Conservation (phyloP, 169 alveolate species). For the Plasmodium reichenowi region DNA sequence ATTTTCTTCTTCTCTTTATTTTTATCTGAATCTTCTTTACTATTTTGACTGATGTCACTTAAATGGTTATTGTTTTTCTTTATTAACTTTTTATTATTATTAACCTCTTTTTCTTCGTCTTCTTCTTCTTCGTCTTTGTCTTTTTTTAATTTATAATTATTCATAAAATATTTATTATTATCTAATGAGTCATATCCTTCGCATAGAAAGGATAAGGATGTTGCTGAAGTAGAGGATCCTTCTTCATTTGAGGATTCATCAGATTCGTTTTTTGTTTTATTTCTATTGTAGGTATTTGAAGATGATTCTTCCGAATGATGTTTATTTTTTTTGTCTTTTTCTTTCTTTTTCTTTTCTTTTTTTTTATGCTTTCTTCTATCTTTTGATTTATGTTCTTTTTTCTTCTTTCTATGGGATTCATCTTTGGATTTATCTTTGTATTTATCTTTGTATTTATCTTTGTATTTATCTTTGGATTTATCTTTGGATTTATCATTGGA, state of each 20-base stretch:
- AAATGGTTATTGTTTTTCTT: too few relatives aligned
- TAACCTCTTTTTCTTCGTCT: neutral
- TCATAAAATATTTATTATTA: neutral
- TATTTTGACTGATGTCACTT: too few relatives aligned
- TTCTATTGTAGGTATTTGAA: neutral
- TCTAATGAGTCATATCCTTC: conserved; percentile 57
- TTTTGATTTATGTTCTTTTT: conserved; percentile 14
- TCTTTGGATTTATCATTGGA: too few relatives aligned
- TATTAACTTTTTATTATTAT: too few relatives aligned
- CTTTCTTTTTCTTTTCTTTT: conserved; percentile 11
- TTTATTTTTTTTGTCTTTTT: conserved; percentile 17
- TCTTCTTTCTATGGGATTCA: neutral
- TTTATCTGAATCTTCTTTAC: neutral
- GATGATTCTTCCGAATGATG: conserved; percentile 1
- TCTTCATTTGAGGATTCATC: neutral
- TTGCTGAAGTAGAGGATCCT: conserved; percentile 15
- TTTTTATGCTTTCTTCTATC: conserved; percentile 6
- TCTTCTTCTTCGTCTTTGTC: neutral
- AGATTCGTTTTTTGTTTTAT: conserved; percentile 13
- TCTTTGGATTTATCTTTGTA: neutral
- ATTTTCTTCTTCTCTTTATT: neutral
- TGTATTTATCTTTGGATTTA: too few relatives aligned
- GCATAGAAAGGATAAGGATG: conserved; percentile 57
- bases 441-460: neutral
- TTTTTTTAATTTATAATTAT: neutral